phyloP scores from a whole-genome alignment of 805 yeast genomes.

The Cyberlindnera euphorbiiphila region DNA sequence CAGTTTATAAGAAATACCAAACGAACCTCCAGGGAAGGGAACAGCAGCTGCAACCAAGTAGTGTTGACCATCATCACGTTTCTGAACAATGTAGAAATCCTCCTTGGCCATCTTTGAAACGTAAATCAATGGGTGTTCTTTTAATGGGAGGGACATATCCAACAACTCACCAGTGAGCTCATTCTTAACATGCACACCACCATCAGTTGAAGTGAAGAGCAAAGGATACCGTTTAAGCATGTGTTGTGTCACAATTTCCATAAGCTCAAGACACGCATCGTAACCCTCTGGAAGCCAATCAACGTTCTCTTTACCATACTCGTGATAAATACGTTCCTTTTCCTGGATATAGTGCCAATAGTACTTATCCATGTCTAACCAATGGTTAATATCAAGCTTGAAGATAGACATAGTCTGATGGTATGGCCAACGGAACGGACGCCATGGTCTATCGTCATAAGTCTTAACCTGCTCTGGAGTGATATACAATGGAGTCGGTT shows the following conservation, averaged over 20 bases:
- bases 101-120: slow-evolving; percentile 71
- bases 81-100: slow-evolving; percentile 62
- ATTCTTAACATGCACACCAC: slow-evolving; percentile 53
- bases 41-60: slow-evolving; percentile 71
- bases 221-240: slow-evolving; percentile 60
- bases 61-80: slow-evolving; percentile 53
- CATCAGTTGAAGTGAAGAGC: slow-evolving; percentile 46
- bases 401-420: slow-evolving; percentile 77
- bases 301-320: slow-evolving; percentile 57
- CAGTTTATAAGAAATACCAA: slow-evolving; percentile 55
- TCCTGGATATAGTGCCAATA: slow-evolving; percentile 64
- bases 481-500: slow-evolving; percentile 55
- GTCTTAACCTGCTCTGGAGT: slow-evolving; percentile 64
- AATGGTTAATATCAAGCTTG: slow-evolving; percentile 67
- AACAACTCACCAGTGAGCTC: slow-evolving; percentile 59
- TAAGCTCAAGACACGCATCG: slow-evolving; percentile 57
- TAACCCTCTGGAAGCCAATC: slow-evolving; percentile 65
- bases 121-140: slow-evolving; percentile 59
- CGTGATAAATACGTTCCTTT: slow-evolving; percentile 52
- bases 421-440: slow-evolving; percentile 78
- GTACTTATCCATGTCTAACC: slow-evolving; percentile 79
- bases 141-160: slow-evolving; percentile 56
- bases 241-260: slow-evolving; percentile 59
- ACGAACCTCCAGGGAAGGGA: slow-evolving; percentile 77
- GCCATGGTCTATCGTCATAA: slow-evolving; percentile 75